Percentiles rank a stretch among this genome's conserved stretches.
These are phyloP conservation scores for Leptodermis oblonga DNA, from an alignment of 257 asterid species.

Conservation along the genomic window DNA sequence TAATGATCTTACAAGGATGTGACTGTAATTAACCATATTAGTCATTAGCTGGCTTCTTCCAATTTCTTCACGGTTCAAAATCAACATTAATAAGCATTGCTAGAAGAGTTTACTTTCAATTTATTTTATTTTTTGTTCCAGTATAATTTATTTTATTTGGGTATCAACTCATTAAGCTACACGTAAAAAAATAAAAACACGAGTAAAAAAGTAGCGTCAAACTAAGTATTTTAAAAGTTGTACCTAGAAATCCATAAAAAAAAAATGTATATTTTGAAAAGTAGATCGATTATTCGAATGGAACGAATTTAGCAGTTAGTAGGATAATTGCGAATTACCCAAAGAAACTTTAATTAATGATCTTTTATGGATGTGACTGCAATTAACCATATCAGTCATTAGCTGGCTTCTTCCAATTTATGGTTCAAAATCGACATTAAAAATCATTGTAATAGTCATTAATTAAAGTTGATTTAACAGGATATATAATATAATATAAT, in stretches of 20 bases:
- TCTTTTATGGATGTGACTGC: not conserved
- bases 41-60: conserved; percentile 5
- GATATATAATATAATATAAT: too few relatives aligned
- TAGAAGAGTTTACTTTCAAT: too few relatives aligned
- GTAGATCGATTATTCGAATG: not conserved
- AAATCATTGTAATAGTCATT: too few relatives aligned
- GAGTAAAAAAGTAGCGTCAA: too few relatives aligned
- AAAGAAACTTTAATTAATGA: not conserved
- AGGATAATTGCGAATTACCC: not conserved
- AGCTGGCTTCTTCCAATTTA: conserved; percentile 1
- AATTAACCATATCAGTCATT: not conserved
- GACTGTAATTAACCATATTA: not conserved
- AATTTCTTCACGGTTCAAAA: not conserved
- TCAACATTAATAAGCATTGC: too few relatives aligned
- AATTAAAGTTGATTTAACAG: not conserved
- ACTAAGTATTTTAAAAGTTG: too few relatives aligned
- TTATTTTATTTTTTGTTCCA: too few relatives aligned
- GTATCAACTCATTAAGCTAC: too few relatives aligned
- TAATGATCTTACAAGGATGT: not conserved
- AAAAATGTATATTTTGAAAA: not conserved
- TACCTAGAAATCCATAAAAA: too few relatives aligned
- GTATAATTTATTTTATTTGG: too few relatives aligned
- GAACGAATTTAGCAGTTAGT: not conserved
- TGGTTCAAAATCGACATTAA: not conserved
- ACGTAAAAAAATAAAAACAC: too few relatives aligned